phyloP scores from a whole-genome alignment of 768 basidiomycete genomes.

The Podaxis pistillaris region DNA sequence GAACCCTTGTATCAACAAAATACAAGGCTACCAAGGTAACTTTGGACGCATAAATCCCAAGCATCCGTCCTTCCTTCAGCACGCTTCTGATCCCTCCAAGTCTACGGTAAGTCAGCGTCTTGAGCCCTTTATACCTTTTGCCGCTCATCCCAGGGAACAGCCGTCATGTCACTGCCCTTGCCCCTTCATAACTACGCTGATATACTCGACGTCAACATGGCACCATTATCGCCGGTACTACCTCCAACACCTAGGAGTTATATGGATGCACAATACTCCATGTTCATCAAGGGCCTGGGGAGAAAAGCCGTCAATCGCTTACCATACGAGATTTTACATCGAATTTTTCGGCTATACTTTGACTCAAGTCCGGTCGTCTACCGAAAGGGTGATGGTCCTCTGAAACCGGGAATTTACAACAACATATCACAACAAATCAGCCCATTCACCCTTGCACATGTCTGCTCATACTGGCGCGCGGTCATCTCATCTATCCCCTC shows the following conservation, averaged over 20 bases:
- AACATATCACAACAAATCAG: constrained; percentile 1
- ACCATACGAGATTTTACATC: not conserved
- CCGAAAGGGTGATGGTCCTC: not conserved
- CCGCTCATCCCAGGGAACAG: not conserved
- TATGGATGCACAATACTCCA: not conserved
- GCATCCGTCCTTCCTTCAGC: not conserved
- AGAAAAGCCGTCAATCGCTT: not conserved
- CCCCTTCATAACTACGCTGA: constrained; percentile 1
- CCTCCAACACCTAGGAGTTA: not conserved
- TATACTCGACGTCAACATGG: not conserved
- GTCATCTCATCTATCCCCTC: not conserved
- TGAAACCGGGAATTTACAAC: not conserved
- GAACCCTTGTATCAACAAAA: not conserved
- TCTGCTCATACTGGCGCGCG: constrained; percentile 1
- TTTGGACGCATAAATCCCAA: not conserved
- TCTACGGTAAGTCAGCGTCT: not conserved
- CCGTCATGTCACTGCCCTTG: not conserved
- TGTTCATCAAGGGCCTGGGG: not conserved
- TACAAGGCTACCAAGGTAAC: not conserved
- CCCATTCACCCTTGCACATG: not conserved
- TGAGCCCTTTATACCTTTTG: not conserved
- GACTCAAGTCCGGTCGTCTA: not conserved
- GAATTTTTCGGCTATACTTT: not conserved
- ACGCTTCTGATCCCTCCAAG: not conserved
- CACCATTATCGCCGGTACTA: not conserved